Evolutionary conservation across 2,329 filamentous ascomycete genomes (phyloP).

Genomic region (Colletotrichum viniferum): DNA sequence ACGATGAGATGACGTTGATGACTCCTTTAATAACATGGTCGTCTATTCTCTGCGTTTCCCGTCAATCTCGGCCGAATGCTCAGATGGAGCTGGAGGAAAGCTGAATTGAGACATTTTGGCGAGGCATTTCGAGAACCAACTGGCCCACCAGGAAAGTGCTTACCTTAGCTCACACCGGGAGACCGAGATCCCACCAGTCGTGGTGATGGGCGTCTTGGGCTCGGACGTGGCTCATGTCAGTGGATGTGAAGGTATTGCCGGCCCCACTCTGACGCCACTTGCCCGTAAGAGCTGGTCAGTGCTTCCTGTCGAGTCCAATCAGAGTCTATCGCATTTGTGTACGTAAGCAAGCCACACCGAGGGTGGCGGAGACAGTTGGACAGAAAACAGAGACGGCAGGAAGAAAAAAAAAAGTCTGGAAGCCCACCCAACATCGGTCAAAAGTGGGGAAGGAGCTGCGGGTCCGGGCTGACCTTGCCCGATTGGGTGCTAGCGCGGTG

Average conservation of each 20-base stretch:
- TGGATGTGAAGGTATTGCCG: neutral
- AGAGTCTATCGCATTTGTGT: neutral
- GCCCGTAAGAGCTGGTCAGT: neutral
- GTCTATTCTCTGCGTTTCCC: neutral
- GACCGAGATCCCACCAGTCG: neutral
- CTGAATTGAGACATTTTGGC: neutral
- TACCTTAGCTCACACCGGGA: neutral
- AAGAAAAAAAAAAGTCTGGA: neutral
- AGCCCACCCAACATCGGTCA: neutral
- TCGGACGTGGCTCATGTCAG: neutral
- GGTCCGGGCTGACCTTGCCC: neutral
- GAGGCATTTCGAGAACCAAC: neutral
- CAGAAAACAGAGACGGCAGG: neutral
- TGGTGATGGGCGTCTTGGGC: neutral
- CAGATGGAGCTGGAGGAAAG: neutral
- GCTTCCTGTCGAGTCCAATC: neutral
- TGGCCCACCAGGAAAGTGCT: neutral
- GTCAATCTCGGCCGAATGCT: neutral
- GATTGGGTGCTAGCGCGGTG: neutral
- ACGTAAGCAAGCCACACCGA: neutral
- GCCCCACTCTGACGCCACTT: neutral
- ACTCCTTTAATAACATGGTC: accelerated
- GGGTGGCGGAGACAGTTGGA: neutral
- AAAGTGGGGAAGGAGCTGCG: neutral
- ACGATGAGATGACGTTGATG: neutral